phyloP scores from a whole-genome alignment of 371 early-diverging fungal species.

The Mucor saturninus region DNA sequence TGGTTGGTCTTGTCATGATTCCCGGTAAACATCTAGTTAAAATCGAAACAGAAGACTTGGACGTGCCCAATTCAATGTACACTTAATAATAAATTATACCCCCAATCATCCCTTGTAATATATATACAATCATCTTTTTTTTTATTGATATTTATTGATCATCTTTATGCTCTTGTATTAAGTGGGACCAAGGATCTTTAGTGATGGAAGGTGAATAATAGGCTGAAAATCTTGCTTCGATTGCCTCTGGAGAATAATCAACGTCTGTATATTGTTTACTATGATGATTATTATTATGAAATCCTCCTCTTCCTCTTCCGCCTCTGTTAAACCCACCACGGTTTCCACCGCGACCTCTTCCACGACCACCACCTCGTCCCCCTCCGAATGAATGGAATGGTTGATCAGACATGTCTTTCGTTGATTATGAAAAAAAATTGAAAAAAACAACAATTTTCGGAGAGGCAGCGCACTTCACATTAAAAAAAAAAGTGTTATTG shows the following conservation, averaged over 20 bases:
- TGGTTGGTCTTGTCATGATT: constrained; percentile 87
- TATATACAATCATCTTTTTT: not conserved
- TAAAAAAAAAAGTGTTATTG: too few relatives aligned
- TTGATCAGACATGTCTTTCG: too few relatives aligned
- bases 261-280: constrained; percentile 8
- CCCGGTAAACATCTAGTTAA: constrained; percentile 83
- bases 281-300: constrained; percentile 3
- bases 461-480: too few relatives aligned
- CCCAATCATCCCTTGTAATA: not conserved
- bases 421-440: too few relatives aligned
- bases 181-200: constrained; percentile 36
- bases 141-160: not conserved
- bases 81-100: constrained; percentile 8
- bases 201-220: constrained; percentile 33
- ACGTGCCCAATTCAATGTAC: constrained; percentile 19
- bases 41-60: constrained; percentile 70
- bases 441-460: too few relatives aligned
- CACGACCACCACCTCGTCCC: constrained; percentile 7
- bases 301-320: constrained; percentile 22
- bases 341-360: constrained; percentile 18
- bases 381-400: not conserved
- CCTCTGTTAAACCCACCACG: constrained; percentile 14
- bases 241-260: constrained; percentile 36
- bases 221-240: constrained; percentile 28
- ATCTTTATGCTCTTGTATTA: not conserved